phyloP scores from a whole-genome alignment of 768 basidiomycete genomes.

The Suillus decipiens region DNA sequence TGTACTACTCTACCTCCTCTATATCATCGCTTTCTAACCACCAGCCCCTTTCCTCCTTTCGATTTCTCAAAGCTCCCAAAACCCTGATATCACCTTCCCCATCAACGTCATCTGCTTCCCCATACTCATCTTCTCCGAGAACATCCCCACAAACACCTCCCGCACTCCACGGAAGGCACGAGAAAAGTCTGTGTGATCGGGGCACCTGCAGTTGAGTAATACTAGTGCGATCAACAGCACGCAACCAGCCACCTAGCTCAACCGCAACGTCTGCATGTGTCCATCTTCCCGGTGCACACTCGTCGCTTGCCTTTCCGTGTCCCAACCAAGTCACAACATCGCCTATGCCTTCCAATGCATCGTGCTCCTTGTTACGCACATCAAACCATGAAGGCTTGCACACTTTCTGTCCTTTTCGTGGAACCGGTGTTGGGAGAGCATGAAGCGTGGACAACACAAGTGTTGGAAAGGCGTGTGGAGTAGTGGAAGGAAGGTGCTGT shows the following conservation, averaged over 20 bases:
- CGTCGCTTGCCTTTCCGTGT: slow-evolving; percentile 21
- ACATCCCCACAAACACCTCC: slow-evolving; percentile 24
- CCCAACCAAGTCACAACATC: slow-evolving; percentile 60
- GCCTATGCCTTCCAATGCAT: slow-evolving; percentile 59
- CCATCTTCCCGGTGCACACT: slow-evolving; percentile 45
- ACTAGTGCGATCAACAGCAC: slow-evolving; percentile 40
- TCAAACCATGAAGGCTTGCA: slow-evolving; percentile 90
- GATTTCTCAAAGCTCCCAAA: slow-evolving; percentile 24
- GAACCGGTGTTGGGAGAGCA: slow-evolving; percentile 84
- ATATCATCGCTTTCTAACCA: slow-evolving; percentile 62
- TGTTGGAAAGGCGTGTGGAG: slow-evolving; percentile 84
- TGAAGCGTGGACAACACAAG: slow-evolving; percentile 83
- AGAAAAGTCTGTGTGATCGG: slow-evolving; percentile 51
- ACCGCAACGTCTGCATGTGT: slow-evolving; percentile 49
- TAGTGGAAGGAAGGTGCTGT: slow-evolving; percentile 67
- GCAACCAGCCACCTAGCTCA: slow-evolving; percentile 62
- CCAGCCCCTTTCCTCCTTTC: slow-evolving; percentile 35
- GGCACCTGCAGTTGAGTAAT: slow-evolving; percentile 15
- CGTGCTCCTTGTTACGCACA: slow-evolving; percentile 52
- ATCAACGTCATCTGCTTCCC: slow-evolving; percentile 27
- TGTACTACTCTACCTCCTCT: slow-evolving; percentile 38
- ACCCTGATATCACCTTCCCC: slow-evolving; percentile 33
- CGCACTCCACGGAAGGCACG: slow-evolving; percentile 47
- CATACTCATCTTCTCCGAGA: slow-evolving; percentile 33
- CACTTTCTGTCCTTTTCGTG: slow-evolving; percentile 75